Base-by-base conservation (phyloP, 176 grass and related monocot species). In the Oryza rufipogon region DNA sequence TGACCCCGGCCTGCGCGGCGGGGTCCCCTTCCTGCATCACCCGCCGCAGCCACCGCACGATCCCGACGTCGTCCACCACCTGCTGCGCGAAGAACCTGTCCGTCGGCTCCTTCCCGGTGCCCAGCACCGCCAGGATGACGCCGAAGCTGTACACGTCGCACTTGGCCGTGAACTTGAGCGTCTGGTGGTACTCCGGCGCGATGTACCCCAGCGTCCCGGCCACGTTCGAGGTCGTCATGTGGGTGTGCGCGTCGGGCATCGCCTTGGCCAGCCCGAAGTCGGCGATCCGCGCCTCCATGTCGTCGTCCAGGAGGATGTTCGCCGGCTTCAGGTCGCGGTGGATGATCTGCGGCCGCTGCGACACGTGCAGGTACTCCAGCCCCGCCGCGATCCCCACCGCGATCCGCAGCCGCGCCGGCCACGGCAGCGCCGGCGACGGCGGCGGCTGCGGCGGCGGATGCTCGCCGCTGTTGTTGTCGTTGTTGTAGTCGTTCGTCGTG, bases 121-220 rank as follows among this genome's bases (percentile, higher is more conserved):
- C 96, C 30, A 98, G 85, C 80, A 92, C 93, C 3, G 89, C 93
- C 44, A 98, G 78, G 44, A 98, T 92, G 8, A 98, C 93, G 20
- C 96, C 96, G 45, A 98, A 94, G 81, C 96, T 98, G 81, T 92
- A 98, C 19, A 98, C 82, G 80, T 98, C 96, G 66, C 91, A 94
- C 80, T 92, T 98, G 20, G 88, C 77, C 4, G 96, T 93, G 83
- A 93, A 98, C 83, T 87, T 90, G 51, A 86, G 9, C 54, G 93
- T 94, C 82, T 89, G 89, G 83, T 94, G 47, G 83, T 94, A 98
- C 86, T 98, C 96, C 26, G 96, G 93, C 47, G 96, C 93, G 75
- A 98, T 98, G 89, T 98, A 98, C 0, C 96, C 96, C 13, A 86
- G 4, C 15, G 96, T 96, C 1, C 96, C 96, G 3, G 91, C 96